Evolutionary conservation across 2,329 filamentous ascomycete genomes (phyloP).

Genomic region (Phialophora expanda): DNA sequence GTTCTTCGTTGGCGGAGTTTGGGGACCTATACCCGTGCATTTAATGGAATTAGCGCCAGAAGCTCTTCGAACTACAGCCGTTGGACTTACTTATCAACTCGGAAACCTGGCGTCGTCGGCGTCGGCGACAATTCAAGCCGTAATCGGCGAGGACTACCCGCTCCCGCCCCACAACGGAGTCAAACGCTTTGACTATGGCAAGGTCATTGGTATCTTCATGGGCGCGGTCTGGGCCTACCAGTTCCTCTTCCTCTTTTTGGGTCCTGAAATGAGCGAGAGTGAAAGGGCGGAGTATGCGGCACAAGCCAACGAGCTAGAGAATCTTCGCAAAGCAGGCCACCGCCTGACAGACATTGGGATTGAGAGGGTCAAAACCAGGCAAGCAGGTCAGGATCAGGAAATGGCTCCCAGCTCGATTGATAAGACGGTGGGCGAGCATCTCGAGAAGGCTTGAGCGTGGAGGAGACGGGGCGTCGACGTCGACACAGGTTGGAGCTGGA

Average conservation of each 20-base stretch:
- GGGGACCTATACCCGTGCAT: not conserved
- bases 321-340: constrained; percentile 35
- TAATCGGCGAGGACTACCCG: constrained; percentile 50
- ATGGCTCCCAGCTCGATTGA: not conserved
- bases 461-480: not conserved
- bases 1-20: not conserved
- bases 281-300: constrained; percentile 41
- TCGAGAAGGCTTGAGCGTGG: constrained; percentile 11
- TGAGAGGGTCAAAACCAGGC: constrained; percentile 22
- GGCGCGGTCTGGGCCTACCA: constrained; percentile 42
- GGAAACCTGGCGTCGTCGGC: constrained; percentile 50
- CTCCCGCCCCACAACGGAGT: constrained; percentile 43
- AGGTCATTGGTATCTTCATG: constrained; percentile 47
- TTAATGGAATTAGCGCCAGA: constrained; percentile 34
- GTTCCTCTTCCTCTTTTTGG: constrained; percentile 45
- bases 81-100: constrained; percentile 49
- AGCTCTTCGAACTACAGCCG: constrained; percentile 45
- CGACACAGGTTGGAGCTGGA: not conserved
- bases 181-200: constrained; percentile 50
- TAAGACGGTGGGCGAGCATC: constrained; percentile 12
- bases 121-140: constrained; percentile 51
- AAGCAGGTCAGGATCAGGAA: constrained; percentile 8
- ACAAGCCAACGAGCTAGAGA: constrained; percentile 36
- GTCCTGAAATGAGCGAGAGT: constrained; percentile 42
- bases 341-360: constrained; percentile 38